Conservation (phyloP, 805 yeast species). For the Suhomyces canberraensis region DNA sequence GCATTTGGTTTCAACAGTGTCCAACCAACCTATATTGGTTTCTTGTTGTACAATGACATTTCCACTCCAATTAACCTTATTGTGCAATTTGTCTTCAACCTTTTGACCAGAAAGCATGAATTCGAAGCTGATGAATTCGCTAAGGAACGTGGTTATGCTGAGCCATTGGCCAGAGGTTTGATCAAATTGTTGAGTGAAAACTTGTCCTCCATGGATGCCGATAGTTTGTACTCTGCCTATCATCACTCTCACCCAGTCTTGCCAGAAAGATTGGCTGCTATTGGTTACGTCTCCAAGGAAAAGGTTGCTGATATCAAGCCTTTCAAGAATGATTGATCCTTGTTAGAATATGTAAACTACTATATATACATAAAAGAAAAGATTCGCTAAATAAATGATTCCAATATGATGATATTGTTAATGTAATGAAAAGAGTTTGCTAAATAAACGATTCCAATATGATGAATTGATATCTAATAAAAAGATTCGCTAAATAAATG, state of each 20-base stretch:
- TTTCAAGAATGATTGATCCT: slow-evolving; percentile 3
- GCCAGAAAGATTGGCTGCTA: slow-evolving; percentile 81
- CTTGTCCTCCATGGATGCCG: slow-evolving; percentile 83
- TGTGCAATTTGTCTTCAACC: slow-evolving; percentile 62
- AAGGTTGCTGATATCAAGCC: slow-evolving; percentile 22
- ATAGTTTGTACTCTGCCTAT: slow-evolving; percentile 84
- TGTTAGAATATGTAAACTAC: too few relatives aligned
- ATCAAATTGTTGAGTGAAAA: slow-evolving; percentile 77
- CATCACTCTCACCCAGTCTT: slow-evolving; percentile 90
- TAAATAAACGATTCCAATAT: too few relatives aligned
- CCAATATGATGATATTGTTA: too few relatives aligned
- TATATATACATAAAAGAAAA: too few relatives aligned
- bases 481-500: too few relatives aligned
- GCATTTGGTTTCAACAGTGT: slow-evolving; percentile 70
- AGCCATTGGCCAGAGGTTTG: slow-evolving; percentile 66
- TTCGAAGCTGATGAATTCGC: slow-evolving; percentile 93
- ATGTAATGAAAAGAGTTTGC: too few relatives aligned
- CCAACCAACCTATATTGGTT: slow-evolving; percentile 78
- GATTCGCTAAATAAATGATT: too few relatives aligned
- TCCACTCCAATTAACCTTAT: slow-evolving; percentile 73
- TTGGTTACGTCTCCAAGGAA: slow-evolving; percentile 48
- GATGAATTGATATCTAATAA: too few relatives aligned
- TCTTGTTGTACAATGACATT: slow-evolving; percentile 73
- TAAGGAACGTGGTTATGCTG: slow-evolving; percentile 64
- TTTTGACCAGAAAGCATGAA: slow-evolving; percentile 81